These are phyloP conservation scores for Fusarium guadeloupense DNA, from an alignment of 2,329 filamentous ascomycete genomes.

Conservation along the genomic window DNA sequence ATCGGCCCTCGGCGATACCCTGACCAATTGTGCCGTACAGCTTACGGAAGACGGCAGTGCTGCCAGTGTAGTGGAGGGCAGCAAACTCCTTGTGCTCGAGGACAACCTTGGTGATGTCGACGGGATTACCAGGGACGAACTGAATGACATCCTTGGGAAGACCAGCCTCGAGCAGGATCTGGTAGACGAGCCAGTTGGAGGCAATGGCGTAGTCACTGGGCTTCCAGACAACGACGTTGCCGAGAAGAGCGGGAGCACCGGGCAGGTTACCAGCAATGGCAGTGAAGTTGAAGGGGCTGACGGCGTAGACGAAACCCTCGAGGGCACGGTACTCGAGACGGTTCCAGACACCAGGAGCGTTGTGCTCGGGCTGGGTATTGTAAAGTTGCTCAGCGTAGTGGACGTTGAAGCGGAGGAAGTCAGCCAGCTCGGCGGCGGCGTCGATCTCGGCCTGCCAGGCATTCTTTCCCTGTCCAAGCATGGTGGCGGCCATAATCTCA, in stretches of 20 bases:
- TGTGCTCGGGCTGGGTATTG: constrained; percentile 83
- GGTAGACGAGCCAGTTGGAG: constrained; percentile 90
- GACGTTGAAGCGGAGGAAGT: constrained; percentile 95
- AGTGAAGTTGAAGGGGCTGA: constrained; percentile 97
- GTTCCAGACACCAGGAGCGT: constrained; percentile 89
- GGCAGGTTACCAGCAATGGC: constrained; percentile 91
- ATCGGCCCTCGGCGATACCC: constrained; percentile 82
- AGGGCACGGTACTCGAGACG: constrained; percentile 88
- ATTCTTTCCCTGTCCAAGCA: constrained; percentile 97
- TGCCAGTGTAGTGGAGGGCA: constrained; percentile 94
- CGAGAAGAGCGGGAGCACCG: constrained; percentile 84
- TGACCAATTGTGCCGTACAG: constrained; percentile 87
- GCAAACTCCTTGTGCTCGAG: constrained; percentile 83
- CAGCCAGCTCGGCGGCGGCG: constrained; percentile 87
- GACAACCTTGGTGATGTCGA: constrained; percentile 80
- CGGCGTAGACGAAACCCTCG: constrained; percentile 94
- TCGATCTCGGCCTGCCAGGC: constrained; percentile 99
- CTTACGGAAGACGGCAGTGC: constrained; percentile 88
- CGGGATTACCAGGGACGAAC: constrained; percentile 89
- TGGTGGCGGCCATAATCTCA: constrained; percentile 94
- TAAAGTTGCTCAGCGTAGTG: constrained; percentile 94
- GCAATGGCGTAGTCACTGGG: constrained; percentile 88
- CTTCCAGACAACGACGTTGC: constrained; percentile 97
- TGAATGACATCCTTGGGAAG: constrained; percentile 91
- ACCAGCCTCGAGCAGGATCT: constrained; percentile 90